phyloP scores from a whole-genome alignment of 2,329 filamentous ascomycete species.

The Monosporascus sp. region DNA sequence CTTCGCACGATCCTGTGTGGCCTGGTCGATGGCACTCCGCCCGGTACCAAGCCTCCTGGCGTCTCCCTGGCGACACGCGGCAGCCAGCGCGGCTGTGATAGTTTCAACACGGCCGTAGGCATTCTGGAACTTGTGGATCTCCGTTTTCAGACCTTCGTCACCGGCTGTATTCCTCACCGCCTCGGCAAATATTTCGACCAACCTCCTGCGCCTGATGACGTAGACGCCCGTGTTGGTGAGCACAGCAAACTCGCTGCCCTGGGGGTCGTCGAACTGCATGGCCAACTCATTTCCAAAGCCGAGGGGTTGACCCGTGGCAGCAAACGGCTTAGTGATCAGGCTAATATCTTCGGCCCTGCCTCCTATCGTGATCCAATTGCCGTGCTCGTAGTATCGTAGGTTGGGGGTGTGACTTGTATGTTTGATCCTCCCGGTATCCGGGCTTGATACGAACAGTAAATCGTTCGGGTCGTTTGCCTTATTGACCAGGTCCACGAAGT shows the following conservation, averaged over 20 bases:
- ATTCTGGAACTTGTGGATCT: conserved; percentile 77
- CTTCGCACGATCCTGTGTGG: conserved; percentile 78
- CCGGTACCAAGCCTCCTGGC: conserved; percentile 67
- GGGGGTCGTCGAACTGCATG: conserved; percentile 83
- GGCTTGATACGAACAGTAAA: conserved; percentile 74
- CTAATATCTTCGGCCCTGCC: conserved; percentile 74
- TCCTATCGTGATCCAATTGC: conserved; percentile 70
- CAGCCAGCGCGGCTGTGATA: conserved; percentile 83
- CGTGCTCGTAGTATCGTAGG: conserved; percentile 69
- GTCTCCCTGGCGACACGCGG: conserved; percentile 88
- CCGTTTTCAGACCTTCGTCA: conserved; percentile 73
- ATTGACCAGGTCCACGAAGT: conserved; percentile 79
- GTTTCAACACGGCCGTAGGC: conserved; percentile 86
- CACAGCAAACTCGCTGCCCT: conserved; percentile 74
- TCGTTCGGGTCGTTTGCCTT: conserved; percentile 59
- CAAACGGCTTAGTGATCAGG: conserved; percentile 66
- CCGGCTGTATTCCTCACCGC: conserved; percentile 68
- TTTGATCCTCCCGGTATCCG: conserved; percentile 83
- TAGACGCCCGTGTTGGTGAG: conserved; percentile 89
- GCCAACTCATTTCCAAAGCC: conserved; percentile 95
- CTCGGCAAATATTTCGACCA: conserved; percentile 89
- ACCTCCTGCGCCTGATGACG: conserved; percentile 71
- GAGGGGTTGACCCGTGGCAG: conserved; percentile 58
- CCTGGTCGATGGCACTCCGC: conserved; percentile 71
- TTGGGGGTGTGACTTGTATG: conserved; percentile 45